Evolutionary conservation across 352 stramenopile species (phyloP).

Genomic region (Phytophthora lateralis): DNA sequence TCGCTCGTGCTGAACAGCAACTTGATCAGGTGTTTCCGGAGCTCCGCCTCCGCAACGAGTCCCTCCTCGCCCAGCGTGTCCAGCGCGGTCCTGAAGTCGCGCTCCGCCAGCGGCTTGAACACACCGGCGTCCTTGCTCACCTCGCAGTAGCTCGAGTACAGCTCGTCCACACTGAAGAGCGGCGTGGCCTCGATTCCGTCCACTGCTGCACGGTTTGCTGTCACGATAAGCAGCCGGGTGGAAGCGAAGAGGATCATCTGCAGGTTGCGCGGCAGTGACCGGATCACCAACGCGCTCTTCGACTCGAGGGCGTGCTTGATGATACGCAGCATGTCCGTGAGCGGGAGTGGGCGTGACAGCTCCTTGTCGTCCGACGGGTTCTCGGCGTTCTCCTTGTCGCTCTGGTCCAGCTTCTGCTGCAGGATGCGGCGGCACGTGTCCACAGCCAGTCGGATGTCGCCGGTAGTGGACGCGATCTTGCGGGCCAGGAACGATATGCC

Average conservation of each 20-base stretch:
- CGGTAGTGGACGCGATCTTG: slow-evolving; percentile 78
- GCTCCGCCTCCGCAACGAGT: slow-evolving; percentile 55
- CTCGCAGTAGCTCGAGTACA: slow-evolving; percentile 76
- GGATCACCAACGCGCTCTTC: slow-evolving; percentile 59
- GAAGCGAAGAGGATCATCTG: slow-evolving; percentile 86
- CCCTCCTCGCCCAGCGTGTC: slow-evolving; percentile 75
- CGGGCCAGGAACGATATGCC: slow-evolving; percentile 80
- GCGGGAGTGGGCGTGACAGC: slow-evolving; percentile 42
- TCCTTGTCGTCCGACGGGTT: slow-evolving; percentile 30
- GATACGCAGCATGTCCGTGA: slow-evolving; percentile 76
- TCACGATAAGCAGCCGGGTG: slow-evolving; percentile 48
- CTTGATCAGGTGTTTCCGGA: slow-evolving; percentile 81
- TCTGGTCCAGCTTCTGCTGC: slow-evolving; percentile 53
- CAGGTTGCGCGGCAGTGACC: slow-evolving; percentile 74
- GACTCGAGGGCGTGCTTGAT: slow-evolving; percentile 78
- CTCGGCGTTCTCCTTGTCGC: slow-evolving; percentile 40
- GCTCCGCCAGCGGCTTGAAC: slow-evolving; percentile 58
- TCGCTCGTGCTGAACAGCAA: slow-evolving; percentile 72
- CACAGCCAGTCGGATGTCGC: slow-evolving; percentile 76
- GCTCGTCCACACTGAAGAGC: slow-evolving; percentile 60
- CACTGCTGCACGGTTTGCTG: slow-evolving; percentile 27
- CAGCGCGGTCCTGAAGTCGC: slow-evolving; percentile 73
- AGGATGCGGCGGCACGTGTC: slow-evolving; percentile 78
- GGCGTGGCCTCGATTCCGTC: slow-evolving; percentile 29
- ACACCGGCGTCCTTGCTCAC: slow-evolving; percentile 69